Conservation (phyloP, 129 eudicot species). For the Artemisia tridentata region DNA sequence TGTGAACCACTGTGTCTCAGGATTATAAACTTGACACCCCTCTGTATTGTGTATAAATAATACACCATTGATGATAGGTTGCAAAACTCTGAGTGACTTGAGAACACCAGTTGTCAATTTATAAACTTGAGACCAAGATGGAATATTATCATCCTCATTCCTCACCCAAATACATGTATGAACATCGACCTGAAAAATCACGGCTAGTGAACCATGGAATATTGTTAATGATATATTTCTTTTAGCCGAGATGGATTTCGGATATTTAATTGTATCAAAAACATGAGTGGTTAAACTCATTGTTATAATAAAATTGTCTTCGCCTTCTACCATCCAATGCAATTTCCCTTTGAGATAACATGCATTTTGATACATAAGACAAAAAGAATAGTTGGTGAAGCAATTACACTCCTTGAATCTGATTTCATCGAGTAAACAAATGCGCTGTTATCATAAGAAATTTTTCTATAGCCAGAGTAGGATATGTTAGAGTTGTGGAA, state of each 20-base stretch:
- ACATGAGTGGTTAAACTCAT: background rate
- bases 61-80: no score
- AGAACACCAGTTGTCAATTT: no score
- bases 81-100: no score
- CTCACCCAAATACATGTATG: no score
- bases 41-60: no score
- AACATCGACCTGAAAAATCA: no score
- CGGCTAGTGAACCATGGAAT: background rate
- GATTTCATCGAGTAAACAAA: background rate
- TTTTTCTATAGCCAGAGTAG: background rate
- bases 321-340: constrained; percentile 8
- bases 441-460: background rate
- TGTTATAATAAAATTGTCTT: background rate
- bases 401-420: background rate
- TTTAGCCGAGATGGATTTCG: background rate
- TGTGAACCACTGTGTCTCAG: no score
- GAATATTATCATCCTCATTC: no score
- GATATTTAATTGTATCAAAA: background rate
- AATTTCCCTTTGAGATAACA: constrained; percentile 8
- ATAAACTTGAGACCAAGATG: no score
- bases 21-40: no score
- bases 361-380: background rate
- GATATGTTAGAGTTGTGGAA: no score
- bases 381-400: background rate
- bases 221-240: background rate